A percentile compares a stretch with the other conserved stretches of the same genome.
Evolutionary conservation across 305 asterid genomes (phyloP).

Genomic region (Fraxinus dipetala): DNA sequence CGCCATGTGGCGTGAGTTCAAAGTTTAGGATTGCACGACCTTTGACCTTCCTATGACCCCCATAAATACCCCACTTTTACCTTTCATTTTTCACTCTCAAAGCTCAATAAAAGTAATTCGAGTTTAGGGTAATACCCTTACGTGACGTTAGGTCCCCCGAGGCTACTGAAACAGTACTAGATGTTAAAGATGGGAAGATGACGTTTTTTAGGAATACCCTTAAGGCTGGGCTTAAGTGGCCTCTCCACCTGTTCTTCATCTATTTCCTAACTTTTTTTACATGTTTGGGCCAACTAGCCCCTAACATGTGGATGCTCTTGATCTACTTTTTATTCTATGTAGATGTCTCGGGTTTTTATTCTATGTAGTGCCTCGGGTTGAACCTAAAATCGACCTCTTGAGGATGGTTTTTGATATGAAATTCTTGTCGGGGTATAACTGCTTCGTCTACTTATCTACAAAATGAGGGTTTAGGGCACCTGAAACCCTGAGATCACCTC

Average conservation of each 20-base stretch:
- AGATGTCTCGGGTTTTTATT: neutral
- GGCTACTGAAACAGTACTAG: neutral
- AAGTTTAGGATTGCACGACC: neutral
- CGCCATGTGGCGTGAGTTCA: neutral
- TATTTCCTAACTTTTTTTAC: no score
- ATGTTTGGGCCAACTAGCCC: neutral
- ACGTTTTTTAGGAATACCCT: neutral
- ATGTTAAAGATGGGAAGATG: neutral
- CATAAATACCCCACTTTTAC: neutral
- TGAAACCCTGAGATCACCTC: neutral
- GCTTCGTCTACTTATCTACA: neutral
- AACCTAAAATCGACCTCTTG: neutral
- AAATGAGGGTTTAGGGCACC: neutral
- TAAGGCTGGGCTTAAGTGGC: neutral
- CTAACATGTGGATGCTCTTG: neutral
- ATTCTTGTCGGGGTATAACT: neutral
- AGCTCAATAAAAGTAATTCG: neutral
- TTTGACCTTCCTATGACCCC: neutral
- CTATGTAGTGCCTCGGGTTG: neutral
- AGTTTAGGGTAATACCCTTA: neutral
- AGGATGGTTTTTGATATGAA: neutral
- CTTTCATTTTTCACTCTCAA: neutral
- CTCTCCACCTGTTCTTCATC: no score
- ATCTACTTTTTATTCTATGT: no score
- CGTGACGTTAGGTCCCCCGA: neutral